Percentiles rank a stretch among this genome's conserved stretches.
These are phyloP conservation scores for Tolypocladium inflatum DNA, from an alignment of 2,329 filamentous ascomycete species.

Conservation along the genomic window DNA sequence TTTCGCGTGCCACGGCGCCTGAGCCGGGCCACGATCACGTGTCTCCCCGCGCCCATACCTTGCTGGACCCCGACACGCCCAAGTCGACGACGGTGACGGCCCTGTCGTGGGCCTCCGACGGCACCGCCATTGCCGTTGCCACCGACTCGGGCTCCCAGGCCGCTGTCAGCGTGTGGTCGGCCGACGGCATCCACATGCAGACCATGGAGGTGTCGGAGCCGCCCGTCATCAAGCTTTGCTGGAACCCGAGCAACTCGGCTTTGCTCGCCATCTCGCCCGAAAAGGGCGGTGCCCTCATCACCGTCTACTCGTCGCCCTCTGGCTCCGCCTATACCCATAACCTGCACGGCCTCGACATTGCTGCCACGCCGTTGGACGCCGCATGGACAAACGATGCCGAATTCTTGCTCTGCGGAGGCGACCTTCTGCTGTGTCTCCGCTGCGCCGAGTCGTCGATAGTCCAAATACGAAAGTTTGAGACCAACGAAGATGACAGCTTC, in stretches of 20 bases:
- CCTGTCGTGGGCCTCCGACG: conserved; percentile 51
- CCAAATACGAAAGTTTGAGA: conserved; percentile 39
- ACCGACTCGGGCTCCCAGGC: conserved; percentile 42
- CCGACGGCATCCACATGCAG: conserved; percentile 41
- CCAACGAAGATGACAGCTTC: conserved; percentile 42
- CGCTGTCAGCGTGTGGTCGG: conserved; percentile 46
- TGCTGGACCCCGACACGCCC: conserved; percentile 46
- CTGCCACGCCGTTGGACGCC: conserved; percentile 44
- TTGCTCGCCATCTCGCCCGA: conserved; percentile 49
- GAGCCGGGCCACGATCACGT: conserved; percentile 31
- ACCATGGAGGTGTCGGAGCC: conserved; percentile 48
- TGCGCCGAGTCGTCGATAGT: conserved; percentile 37
- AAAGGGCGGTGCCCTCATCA: conserved; percentile 44
- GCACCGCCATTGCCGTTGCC: conserved; percentile 46
- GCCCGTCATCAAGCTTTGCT: conserved; percentile 52
- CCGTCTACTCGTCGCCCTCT: conserved; percentile 37
- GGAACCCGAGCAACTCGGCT: conserved; percentile 47
- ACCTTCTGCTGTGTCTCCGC: conserved; percentile 38
- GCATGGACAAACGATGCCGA: conserved; percentile 50
- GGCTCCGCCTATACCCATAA: conserved; percentile 36
- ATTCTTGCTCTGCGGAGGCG: conserved; percentile 50
- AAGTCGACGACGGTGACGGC: conserved; percentile 44
- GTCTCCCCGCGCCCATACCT: conserved; percentile 23
- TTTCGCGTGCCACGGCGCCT: conserved; percentile 43
- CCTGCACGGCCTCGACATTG: conserved; percentile 40